Percentiles rank a stretch among this genome's conserved stretches.
phyloP scores from a whole-genome alignment of 2,329 filamentous ascomycete species.

The Fusarium aywerte region DNA sequence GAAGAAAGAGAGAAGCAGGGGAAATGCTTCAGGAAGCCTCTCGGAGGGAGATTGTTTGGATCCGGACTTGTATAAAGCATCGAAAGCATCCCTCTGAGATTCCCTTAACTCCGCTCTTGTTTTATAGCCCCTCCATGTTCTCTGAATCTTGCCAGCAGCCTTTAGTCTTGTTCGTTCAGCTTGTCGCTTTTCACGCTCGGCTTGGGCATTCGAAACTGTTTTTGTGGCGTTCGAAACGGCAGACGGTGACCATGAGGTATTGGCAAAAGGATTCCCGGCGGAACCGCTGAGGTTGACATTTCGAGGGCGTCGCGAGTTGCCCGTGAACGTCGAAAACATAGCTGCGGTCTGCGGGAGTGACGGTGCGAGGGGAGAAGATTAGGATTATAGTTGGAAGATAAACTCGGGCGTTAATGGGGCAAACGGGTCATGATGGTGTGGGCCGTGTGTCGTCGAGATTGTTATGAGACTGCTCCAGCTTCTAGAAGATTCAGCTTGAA shows the following conservation, averaged over 20 bases:
- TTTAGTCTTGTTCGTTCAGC: conserved; percentile 81
- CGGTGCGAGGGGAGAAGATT: conserved; percentile 18
- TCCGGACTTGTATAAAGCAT: conserved; percentile 63
- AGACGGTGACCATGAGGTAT: conserved; percentile 66
- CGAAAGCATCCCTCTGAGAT: conserved; percentile 70
- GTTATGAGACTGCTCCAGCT: conserved; percentile 19
- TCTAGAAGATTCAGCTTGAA: conserved; percentile 46
- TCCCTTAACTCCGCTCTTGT: conserved; percentile 68
- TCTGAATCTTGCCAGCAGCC: conserved; percentile 79
- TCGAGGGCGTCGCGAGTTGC: conserved; percentile 82
- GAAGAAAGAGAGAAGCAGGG: conserved; percentile 63
- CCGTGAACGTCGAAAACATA: conserved; percentile 95
- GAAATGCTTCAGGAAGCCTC: conserved; percentile 56
- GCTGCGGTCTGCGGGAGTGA: conserved; percentile 17
- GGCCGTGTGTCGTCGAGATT: conserved; percentile 1
- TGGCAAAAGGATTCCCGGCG: conserved; percentile 80
- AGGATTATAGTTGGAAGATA: neutral
- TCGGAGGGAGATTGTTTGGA: conserved; percentile 48
- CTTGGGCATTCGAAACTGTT: conserved; percentile 85
- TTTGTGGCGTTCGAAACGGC: conserved; percentile 74
- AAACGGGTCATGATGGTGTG: conserved; percentile 27
- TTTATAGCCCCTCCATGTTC: conserved; percentile 82
- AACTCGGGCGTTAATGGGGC: conserved; percentile 13
- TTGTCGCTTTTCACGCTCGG: conserved; percentile 83
- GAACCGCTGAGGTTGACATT: conserved; percentile 96